Base-by-base conservation (phyloP, 75 land plant genomes). In the Sequoia sempervirens region DNA sequence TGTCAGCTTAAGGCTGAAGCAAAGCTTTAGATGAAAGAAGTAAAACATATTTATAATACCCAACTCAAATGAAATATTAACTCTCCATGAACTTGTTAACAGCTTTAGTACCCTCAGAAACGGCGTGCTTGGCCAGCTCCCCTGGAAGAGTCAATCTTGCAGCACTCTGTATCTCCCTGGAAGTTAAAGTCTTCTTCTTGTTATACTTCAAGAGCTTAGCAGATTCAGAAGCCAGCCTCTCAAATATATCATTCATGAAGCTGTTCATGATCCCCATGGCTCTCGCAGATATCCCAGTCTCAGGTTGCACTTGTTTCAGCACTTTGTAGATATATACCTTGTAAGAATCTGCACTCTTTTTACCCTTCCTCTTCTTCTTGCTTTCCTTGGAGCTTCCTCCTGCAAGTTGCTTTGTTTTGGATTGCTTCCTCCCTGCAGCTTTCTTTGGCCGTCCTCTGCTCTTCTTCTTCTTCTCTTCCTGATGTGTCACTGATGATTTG, bases 241-340 rank as follows among this genome's bases (percentile, higher is more conserved):
- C 41, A 75, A 84, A 56, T 54, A 81, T 47, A 85, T 86, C 75
- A 34, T 72, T 72, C 37, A 72, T 72, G 36, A 72, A 72, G 4
- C 75, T 72, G 36, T 72, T 72, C 86, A 86, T 86, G 18, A 84
- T 76, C 64, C 68, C 81, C 87, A 86, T 86, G 2, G 87, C 87
- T 10, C 74, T 86, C 34, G 61, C 17, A 54, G 86, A 86, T 43
- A 86, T 84, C 28, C 87, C 83, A 7, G 78, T 28, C 26, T 86
- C 87, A 8, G 87, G 87, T 36, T 86, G 87, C 6, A 86, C 87
- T 72, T 86, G 87, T 18, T 86, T 86, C 61, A 56, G 61, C 61
- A 56, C 61, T 56, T 56, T 50, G 61, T 56, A 56, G 4, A 56
- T 4, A 4, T 56, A 56, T 56, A 56, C 4, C 61, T 18, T 56